Percentiles rank a stretch among this genome's conserved stretches.
Conservation (phyloP, 352 stramenopile genomes). For the Elongisporangium undulatum region DNA sequence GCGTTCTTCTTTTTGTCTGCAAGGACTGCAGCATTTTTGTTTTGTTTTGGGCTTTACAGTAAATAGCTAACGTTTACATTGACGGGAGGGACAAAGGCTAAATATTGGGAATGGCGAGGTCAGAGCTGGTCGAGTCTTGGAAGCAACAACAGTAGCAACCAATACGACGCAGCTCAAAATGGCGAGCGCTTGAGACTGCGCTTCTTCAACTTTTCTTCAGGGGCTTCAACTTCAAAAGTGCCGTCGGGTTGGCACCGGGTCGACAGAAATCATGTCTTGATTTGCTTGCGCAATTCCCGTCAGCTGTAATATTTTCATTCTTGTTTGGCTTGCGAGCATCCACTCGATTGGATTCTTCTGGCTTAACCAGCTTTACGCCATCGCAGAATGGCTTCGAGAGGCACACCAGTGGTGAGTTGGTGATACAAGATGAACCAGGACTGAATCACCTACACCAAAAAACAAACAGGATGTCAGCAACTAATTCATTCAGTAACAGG, state of each 20-base stretch:
- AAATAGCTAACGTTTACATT: neutral
- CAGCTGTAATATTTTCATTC: neutral
- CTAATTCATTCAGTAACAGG: neutral
- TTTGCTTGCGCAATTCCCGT: neutral
- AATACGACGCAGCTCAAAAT: neutral
- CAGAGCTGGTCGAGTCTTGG: neutral
- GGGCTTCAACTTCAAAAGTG: neutral
- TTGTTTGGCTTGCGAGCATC: neutral
- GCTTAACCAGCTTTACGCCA: neutral
- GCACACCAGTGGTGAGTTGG: slow-evolving; percentile 23
- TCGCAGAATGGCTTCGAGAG: slow-evolving; percentile 19
- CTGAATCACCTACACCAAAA: slow-evolving; percentile 28
- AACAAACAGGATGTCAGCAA: slow-evolving; percentile 1
- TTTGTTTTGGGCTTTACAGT: neutral
- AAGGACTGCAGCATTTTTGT: neutral
- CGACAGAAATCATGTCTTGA: neutral
- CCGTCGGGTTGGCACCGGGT: neutral
- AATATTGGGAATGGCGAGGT: neutral
- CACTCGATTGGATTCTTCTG: neutral
- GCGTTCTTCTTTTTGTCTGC: neutral
- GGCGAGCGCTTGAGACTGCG: neutral
- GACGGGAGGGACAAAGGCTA: neutral
- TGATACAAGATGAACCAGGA: slow-evolving; percentile 39
- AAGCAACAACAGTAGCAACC: neutral
- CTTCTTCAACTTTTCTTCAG: slow-evolving; percentile 1